Conservation (phyloP, 2,329 filamentous ascomycete species). For the Akanthomyces lecanii region DNA sequence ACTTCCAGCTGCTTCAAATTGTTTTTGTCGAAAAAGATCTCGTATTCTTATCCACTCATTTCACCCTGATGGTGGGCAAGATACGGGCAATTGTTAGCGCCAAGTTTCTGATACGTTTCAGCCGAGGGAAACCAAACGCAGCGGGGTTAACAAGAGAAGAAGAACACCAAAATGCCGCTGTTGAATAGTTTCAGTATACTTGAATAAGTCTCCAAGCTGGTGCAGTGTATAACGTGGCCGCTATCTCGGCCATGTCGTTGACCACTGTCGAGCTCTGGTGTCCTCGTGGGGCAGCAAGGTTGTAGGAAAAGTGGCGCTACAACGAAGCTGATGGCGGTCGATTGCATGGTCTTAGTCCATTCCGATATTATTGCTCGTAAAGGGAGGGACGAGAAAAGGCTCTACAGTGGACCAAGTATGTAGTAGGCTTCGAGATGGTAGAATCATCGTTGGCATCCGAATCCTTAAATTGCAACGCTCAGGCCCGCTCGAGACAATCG, state of each 20-base stretch:
- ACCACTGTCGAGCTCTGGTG: not conserved
- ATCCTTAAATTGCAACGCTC: not conserved
- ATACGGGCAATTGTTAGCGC: not conserved
- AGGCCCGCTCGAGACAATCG: too few species aligned
- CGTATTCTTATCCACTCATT: not conserved
- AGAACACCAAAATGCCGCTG: not conserved
- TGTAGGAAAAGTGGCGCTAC: not conserved
- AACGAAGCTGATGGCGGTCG: not conserved
- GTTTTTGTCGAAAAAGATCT: not conserved
- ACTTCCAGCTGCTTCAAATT: not conserved
- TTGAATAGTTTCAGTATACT: not conserved
- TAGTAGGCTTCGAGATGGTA: too few species aligned
- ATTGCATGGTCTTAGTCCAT: not conserved
- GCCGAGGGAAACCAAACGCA: not conserved
- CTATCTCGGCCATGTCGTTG: not conserved
- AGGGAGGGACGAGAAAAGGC: not conserved
- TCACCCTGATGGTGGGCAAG: not conserved
- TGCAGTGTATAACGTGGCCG: not conserved
- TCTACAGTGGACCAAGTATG: too few species aligned
- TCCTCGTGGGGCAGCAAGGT: not conserved
- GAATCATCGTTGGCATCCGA: too few species aligned
- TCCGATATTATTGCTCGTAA: not conserved
- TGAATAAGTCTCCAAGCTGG: not conserved
- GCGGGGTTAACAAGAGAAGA: not conserved
- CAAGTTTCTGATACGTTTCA: constrained; percentile 15